phyloP scores from a whole-genome alignment of 2,329 filamentous ascomycete species.

The Beauveria sp. region DNA sequence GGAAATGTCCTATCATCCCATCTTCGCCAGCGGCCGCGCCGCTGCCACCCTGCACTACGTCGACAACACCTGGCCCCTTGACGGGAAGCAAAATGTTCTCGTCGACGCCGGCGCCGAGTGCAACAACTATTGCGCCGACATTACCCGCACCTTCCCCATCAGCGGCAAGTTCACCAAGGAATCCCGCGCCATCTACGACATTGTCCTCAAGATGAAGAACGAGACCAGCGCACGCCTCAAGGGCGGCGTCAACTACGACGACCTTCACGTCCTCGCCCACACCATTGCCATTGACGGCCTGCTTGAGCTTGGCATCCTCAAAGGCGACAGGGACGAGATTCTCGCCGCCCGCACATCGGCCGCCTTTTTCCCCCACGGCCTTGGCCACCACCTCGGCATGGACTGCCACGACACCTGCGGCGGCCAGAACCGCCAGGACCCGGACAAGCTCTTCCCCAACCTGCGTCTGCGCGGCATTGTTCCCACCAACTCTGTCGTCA shows the following conservation, averaged over 20 bases:
- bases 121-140: conserved; percentile 63
- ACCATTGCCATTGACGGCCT: conserved; percentile 75
- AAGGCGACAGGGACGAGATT: conserved; percentile 61
- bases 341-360: conserved; percentile 71
- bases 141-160: conserved; percentile 82
- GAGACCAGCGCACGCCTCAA: conserved; percentile 67
- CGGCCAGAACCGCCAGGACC: conserved; percentile 68
- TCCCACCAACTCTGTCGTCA: conserved; percentile 76
- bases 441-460: conserved; percentile 80
- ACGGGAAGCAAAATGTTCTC: conserved; percentile 68
- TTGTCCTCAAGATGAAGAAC: conserved; percentile 81
- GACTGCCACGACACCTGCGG: conserved; percentile 86
- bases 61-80: conserved; percentile 63
- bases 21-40: conserved; percentile 71
- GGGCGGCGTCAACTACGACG: conserved; percentile 70
- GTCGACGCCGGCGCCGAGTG: conserved; percentile 78
- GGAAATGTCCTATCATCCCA: conserved; percentile 81
- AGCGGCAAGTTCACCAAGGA: conserved; percentile 62
- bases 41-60: conserved; percentile 86
- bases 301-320: conserved; percentile 65
- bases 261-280: conserved; percentile 74
- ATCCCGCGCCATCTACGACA: conserved; percentile 67
- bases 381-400: conserved; percentile 87
- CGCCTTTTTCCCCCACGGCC: conserved; percentile 85
- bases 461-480: conserved; percentile 69